phyloP scores from a whole-genome alignment of 2,329 filamentous ascomycete genomes.

The Colletotrichum orbiculare region DNA sequence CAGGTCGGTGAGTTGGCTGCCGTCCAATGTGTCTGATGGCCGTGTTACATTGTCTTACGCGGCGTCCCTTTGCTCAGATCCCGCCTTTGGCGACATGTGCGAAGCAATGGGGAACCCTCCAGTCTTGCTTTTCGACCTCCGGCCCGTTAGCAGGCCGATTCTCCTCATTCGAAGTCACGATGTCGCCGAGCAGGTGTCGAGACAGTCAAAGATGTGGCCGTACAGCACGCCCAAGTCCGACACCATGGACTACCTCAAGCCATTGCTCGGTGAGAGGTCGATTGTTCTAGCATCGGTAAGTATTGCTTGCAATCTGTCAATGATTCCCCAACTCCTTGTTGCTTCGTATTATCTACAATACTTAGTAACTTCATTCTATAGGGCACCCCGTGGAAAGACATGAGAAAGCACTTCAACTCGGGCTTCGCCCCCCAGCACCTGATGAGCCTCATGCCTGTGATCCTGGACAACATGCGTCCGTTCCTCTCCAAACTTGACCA shows the following conservation, averaged over 20 bases:
- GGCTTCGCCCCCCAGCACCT: constrained; percentile 53
- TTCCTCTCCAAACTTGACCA: constrained; percentile 41
- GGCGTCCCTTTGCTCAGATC: constrained; percentile 33
- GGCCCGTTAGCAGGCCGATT: constrained; percentile 48
- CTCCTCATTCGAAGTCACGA: constrained; percentile 46
- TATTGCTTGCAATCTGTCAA: neutral
- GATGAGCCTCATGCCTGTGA: constrained; percentile 48
- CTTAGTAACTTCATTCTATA: neutral
- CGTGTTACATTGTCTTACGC: neutral
- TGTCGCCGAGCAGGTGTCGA: constrained; percentile 51
- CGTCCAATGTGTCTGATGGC: neutral
- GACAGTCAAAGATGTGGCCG: constrained; percentile 44
- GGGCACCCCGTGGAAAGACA: constrained; percentile 38
- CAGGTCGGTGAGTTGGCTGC: constrained; percentile 16
- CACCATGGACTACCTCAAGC: constrained; percentile 41
- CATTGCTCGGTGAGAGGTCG: constrained; percentile 39
- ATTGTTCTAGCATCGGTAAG: constrained; percentile 36
- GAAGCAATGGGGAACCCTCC: constrained; percentile 46
- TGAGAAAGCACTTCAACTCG: constrained; percentile 50
- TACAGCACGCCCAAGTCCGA: constrained; percentile 48
- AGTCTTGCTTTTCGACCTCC: constrained; percentile 48
- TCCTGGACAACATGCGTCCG: constrained; percentile 47
- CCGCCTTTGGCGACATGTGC: constrained; percentile 42
- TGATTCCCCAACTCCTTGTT: neutral
- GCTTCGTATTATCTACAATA: neutral